Evolutionary conservation across 2,329 filamentous ascomycete genomes (phyloP), one percentile per base, ranked within the genome.

Genomic region (Arthrobotrys iridis): DNA sequence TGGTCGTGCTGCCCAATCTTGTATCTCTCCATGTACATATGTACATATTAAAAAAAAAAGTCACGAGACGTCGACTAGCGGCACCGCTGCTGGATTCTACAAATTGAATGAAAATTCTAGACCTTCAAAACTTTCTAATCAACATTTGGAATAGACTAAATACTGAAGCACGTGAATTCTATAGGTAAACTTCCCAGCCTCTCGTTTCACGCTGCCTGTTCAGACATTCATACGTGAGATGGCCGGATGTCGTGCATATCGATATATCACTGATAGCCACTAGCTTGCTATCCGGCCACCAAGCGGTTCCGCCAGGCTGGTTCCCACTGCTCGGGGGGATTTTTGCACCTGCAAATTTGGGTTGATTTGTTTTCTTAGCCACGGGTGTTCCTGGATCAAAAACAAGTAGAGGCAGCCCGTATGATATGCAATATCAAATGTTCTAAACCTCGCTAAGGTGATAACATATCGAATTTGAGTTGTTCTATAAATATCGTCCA

Each of bases 221-320:
- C 50, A 52, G 52, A 35, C 64, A 68, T 68, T 46, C 60, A 50
- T 35, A 59, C 41, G 58, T 52, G 58, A 50, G 18, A 59, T 50
- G 64, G 13, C 26, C n/a, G 22, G 52, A 70, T 70, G 65, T 70
- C 50, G 65, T 70, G 65, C 65, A 70, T 60, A 52, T 30, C 26
- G 26, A 1, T 41, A 70, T 60, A 52, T 30, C 26, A 37, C 4
- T 41, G 24, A 52, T 22, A 22, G 43, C 8, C 33, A 35, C 26
- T 22, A 28, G 48, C 40, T 20, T 26, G 35, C 43, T 41, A 59
- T 59, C 55, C 35, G 55, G 20, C 55, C 64, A 62, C 35, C 35
- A 37, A n/a, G 35, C 46, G 46, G 24, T 28, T 20, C 57, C 57
- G 45, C 33, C 33, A 59, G 15, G 43, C 46, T 20, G 45, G 55